A percentile compares a stretch with the other conserved stretches of the same genome.
Evolutionary conservation across 2,329 filamentous ascomycete species (phyloP).

Genomic region (Penicillium sp.): DNA sequence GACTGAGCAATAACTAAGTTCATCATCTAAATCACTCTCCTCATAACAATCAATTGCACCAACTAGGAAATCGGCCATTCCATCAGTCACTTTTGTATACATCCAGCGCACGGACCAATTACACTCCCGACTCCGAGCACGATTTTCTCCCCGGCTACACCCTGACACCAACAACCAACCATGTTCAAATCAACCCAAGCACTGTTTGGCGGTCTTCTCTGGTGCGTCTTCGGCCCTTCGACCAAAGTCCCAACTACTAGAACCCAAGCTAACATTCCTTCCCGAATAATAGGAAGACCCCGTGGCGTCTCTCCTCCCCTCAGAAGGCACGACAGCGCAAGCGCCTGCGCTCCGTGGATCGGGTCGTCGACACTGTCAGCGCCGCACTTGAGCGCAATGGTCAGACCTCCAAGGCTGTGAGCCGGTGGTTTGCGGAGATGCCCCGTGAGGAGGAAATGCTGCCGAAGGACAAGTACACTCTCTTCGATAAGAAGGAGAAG

Average conservation of each 20-base stretch:
- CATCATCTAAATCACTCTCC: too few species aligned
- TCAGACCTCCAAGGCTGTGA: constrained; percentile 69
- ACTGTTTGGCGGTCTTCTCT: constrained; percentile 76
- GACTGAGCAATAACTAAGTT: too few species aligned
- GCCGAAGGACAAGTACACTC: constrained; percentile 93
- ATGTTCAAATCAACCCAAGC: constrained; percentile 85
- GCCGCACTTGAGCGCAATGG: constrained; percentile 70
- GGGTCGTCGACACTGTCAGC: constrained; percentile 79
- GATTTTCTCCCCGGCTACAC: constrained; percentile 20
- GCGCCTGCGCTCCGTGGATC: constrained; percentile 80
- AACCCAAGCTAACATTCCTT: constrained; percentile 15
- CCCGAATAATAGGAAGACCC: constrained; percentile 71
- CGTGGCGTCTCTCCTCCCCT: constrained; percentile 88
- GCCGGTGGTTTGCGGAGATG: constrained; percentile 95
- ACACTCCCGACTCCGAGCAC: constrained; percentile 21
- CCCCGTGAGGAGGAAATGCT: constrained; percentile 94
- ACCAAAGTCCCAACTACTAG: neutral
- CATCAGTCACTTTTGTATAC: neutral
- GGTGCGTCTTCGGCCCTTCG: constrained; percentile 49
- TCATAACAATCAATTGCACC: neutral
- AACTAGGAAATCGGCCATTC: neutral
- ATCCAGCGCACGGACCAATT: constrained; percentile 20
- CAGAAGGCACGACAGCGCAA: constrained; percentile 86
- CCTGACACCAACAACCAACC: constrained; percentile 26
- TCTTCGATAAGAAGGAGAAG: constrained; percentile 96